Conservation (phyloP, 1,284 basidiomycete species). For the Trichosporon asahii region DNA sequence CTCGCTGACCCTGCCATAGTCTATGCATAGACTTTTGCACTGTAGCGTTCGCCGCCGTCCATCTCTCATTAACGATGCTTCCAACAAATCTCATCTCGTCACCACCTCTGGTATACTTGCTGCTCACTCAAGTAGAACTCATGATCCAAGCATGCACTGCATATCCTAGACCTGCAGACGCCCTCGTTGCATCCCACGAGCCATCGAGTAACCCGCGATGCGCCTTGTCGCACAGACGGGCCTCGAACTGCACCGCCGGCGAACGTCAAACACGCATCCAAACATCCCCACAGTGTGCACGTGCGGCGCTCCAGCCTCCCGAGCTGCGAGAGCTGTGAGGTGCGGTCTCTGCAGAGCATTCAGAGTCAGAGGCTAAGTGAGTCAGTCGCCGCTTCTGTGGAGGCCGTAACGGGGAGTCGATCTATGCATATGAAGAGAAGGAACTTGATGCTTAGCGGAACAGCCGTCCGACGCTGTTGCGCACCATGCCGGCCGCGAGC, state of each 20-base stretch:
- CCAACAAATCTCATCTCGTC: too few species aligned
- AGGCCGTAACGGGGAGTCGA: not conserved
- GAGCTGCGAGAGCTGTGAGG: too few species aligned
- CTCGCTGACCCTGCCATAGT: not conserved
- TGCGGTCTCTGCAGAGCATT: too few species aligned
- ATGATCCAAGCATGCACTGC: not conserved
- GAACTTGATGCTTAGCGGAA: constrained; percentile 53
- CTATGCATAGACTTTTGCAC: too few species aligned
- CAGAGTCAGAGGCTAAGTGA: too few species aligned
- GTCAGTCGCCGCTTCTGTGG: not conserved
- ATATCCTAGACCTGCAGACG: not conserved
- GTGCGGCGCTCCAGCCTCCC: too few species aligned
- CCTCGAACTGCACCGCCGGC: not conserved
- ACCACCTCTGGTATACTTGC: too few species aligned
- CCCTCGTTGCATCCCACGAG: not conserved
- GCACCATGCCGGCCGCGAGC: constrained; percentile 70
- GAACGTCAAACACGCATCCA: not conserved
- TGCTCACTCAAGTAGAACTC: not conserved
- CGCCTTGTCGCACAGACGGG: not conserved
- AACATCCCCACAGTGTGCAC: too few species aligned
- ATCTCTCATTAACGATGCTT: too few species aligned
- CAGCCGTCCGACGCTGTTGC: constrained; percentile 72
- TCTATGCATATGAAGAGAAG: constrained; percentile 16
- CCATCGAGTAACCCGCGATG: too few species aligned
- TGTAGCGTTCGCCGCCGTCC: too few species aligned